A percentile compares a stretch with the other conserved stretches of the same genome.
phyloP scores from a whole-genome alignment of 2,329 filamentous ascomycete species.

The Capronia americana region DNA sequence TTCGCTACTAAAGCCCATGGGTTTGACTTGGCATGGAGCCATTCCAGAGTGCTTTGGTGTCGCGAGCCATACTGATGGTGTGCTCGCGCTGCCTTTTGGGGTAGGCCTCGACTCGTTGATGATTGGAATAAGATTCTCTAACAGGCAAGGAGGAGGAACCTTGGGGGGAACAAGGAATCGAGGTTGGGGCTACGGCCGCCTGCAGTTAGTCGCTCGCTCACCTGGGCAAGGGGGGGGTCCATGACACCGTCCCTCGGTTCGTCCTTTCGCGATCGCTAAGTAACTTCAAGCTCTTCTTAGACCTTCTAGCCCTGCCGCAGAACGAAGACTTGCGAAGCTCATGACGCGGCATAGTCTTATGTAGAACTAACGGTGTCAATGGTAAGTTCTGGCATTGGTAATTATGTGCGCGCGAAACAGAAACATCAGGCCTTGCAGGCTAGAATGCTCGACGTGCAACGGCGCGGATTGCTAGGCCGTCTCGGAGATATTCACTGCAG shows the following conservation, averaged over 20 bases:
- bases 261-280: background rate
- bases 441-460: no score
- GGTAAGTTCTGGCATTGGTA: background rate
- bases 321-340: slow-evolving; percentile 1
- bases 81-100: background rate
- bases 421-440: no score
- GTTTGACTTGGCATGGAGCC: slow-evolving; percentile 15
- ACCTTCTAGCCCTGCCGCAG: background rate
- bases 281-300: background rate
- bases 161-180: background rate
- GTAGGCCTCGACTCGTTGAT: background rate
- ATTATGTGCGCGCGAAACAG: background rate
- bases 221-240: background rate
- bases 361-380: background rate
- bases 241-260: background rate
- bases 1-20: slow-evolving; percentile 6
- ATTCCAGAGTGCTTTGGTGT: slow-evolving; percentile 10
- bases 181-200: background rate
- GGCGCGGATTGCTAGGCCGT: background rate
- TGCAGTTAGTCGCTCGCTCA: background rate
- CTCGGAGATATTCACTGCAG: background rate
- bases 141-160: background rate
- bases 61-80: slow-evolving; percentile 3
- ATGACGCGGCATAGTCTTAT: background rate
- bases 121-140: background rate